Conservation (phyloP, 2,329 filamentous ascomycete genomes). For the Colletotrichum sansevieriae region DNA sequence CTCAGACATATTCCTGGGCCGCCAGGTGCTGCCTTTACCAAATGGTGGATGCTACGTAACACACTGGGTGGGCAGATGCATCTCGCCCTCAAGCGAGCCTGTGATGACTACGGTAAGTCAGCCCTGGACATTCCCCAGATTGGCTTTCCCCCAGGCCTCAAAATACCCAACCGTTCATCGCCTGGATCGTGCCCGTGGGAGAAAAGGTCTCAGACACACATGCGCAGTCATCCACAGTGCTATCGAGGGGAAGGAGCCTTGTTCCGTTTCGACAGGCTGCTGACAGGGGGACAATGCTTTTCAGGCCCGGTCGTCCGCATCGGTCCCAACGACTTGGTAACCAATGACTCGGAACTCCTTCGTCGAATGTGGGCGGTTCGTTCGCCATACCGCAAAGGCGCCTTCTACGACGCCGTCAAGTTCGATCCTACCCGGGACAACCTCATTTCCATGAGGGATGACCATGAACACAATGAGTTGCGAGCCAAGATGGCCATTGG, state of each 20-base stretch:
- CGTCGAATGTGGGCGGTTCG: conserved; percentile 51
- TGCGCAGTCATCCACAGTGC: conserved; percentile 25
- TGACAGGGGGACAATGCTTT: conserved; percentile 30
- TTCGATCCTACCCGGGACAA: conserved; percentile 50
- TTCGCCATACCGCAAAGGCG: conserved; percentile 49
- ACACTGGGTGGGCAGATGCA: conserved; percentile 44
- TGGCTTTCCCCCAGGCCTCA: neutral
- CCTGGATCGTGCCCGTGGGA: conserved; percentile 2
- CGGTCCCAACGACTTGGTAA: conserved; percentile 52
- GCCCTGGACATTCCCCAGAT: neutral
- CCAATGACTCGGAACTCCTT: conserved; percentile 51
- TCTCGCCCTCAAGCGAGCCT: conserved; percentile 43
- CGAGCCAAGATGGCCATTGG: conserved; percentile 64
- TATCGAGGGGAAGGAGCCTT: neutral
- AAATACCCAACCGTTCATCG: conserved; percentile 5
- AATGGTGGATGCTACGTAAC: conserved; percentile 50
- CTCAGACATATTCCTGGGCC: conserved; percentile 53
- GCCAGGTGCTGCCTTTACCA: conserved; percentile 50
- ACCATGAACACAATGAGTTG: conserved; percentile 56
- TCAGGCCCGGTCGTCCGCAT: conserved; percentile 52
- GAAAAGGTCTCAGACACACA: conserved; percentile 41
- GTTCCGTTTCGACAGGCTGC: conserved; percentile 39
- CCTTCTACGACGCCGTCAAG: conserved; percentile 55
- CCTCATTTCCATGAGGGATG: conserved; percentile 50
- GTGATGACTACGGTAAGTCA: conserved; percentile 42